Percentiles rank a stretch among this genome's conserved stretches.
Conservation (phyloP, 176 grass and related monocot species). For the Cenchrus fungigraminus region DNA sequence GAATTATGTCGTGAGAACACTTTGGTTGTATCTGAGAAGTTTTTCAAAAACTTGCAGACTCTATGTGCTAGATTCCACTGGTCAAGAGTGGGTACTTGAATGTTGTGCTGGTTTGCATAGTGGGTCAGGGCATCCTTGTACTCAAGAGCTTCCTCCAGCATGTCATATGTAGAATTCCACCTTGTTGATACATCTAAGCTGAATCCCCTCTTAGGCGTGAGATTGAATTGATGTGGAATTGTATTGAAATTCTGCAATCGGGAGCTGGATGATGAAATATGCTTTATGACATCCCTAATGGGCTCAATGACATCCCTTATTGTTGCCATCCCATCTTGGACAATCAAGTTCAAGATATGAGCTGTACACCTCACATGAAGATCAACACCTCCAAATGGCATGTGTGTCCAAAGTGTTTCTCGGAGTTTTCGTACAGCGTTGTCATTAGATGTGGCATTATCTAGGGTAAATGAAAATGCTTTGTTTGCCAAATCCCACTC, state of each 20-base stretch:
- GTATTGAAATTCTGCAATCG: neutral
- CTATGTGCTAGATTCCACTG: neutral
- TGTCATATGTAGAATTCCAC: neutral
- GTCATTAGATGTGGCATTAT: neutral
- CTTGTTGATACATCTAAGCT: neutral
- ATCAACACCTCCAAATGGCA: neutral
- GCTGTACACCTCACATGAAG: neutral
- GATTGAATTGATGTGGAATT: neutral
- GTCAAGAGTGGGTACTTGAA: neutral
- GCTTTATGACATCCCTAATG: neutral
- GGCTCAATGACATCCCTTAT: neutral
- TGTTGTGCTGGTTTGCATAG: neutral
- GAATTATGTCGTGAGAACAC: neutral
- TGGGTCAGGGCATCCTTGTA: neutral
- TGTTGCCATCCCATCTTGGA: neutral
- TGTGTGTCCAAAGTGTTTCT: neutral
- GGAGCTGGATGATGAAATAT: neutral
- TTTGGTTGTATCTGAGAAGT: neutral
- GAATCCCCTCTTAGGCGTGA: neutral
- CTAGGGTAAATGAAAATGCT: constrained; percentile 11
- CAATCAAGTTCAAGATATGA: constrained; percentile 11
- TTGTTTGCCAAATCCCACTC: neutral
- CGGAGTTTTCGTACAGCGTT: neutral
- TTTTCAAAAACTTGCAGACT: neutral
- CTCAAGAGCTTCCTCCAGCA: neutral